phyloP scores from a whole-genome alignment of 495 filamentous ascomycete species.

The Aspergillus nidulans region DNA sequence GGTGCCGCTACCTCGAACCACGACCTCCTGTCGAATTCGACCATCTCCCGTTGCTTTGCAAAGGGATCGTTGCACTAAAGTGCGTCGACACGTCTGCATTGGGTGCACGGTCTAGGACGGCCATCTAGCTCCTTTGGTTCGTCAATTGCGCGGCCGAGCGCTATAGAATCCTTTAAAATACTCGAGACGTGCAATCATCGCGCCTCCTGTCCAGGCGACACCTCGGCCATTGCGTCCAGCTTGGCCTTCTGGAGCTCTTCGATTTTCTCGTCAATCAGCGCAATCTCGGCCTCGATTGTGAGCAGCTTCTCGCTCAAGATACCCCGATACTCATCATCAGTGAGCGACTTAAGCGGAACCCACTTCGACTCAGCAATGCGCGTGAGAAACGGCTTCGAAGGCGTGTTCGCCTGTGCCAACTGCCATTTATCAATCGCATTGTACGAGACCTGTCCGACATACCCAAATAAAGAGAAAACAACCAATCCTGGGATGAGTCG shows the following conservation, averaged over 20 bases:
- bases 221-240: conserved; percentile 36
- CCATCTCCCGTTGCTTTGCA: neutral
- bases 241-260: conserved; percentile 44
- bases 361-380: conserved; percentile 63
- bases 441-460: conserved; percentile 54
- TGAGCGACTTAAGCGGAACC: conserved; percentile 73
- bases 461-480: conserved; percentile 61
- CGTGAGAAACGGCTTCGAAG: conserved; percentile 40
- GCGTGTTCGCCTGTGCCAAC: conserved; percentile 30
- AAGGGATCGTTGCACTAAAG: neutral
- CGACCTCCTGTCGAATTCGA: neutral
- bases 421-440: conserved; percentile 50
- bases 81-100: neutral
- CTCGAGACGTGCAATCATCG: neutral
- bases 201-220: neutral
- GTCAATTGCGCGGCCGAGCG: neutral
- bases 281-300: conserved; percentile 76
- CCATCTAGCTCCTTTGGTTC: too few relatives aligned
- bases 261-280: conserved; percentile 81
- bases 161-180: neutral
- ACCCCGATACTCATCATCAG: conserved; percentile 71
- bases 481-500: conserved; percentile 55
- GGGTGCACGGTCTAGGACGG: neutral
- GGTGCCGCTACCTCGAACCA: neutral
- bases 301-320: conserved; percentile 76